Evolutionary conservation across 371 early-diverging fungal genomes (phyloP).

Genomic region (Neoconidiobolus thromboides): DNA sequence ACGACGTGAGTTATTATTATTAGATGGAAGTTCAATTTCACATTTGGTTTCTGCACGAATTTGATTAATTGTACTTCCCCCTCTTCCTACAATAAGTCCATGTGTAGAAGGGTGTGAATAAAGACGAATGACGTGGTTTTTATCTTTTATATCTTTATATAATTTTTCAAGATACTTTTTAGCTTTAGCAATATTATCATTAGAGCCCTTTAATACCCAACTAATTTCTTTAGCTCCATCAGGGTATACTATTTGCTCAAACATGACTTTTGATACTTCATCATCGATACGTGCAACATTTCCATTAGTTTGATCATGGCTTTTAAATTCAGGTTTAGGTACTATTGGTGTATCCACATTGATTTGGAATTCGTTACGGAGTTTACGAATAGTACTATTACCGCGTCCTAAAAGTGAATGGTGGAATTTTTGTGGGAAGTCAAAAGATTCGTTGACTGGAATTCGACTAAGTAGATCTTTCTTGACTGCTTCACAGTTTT

Average conservation of each 20-base stretch:
- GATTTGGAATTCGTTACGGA: constrained; percentile 27
- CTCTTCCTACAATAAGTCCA: constrained; percentile 36
- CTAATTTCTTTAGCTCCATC: constrained; percentile 18
- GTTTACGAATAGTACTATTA: constrained; percentile 19
- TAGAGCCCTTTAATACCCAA: constrained; percentile 20
- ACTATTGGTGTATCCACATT: constrained; percentile 18
- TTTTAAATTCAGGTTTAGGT: constrained; percentile 4
- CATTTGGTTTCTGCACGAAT: constrained; percentile 31
- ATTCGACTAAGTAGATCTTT: constrained; percentile 8
- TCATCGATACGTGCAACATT: constrained; percentile 17
- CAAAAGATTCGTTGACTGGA: constrained; percentile 8
- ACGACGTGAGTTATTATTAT: constrained; percentile 11
- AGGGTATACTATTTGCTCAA: constrained; percentile 14
- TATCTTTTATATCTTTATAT: constrained; percentile 13
- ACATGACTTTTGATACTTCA: constrained; percentile 12
- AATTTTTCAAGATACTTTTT: constrained; percentile 15
- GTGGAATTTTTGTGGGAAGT: constrained; percentile 23
- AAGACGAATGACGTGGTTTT: constrained; percentile 16
- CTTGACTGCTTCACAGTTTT: constrained; percentile 31
- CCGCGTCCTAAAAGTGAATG: constrained; percentile 21
- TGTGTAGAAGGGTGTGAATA: constrained; percentile 29
- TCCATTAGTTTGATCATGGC: constrained; percentile 7
- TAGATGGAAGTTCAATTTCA: constrained; percentile 25
- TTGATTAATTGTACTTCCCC: constrained; percentile 26
- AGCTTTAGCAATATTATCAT: constrained; percentile 17